These are phyloP conservation scores for Gynostemma pentaphyllum DNA, from an alignment of 306 rosid species.

Conservation along the genomic window DNA sequence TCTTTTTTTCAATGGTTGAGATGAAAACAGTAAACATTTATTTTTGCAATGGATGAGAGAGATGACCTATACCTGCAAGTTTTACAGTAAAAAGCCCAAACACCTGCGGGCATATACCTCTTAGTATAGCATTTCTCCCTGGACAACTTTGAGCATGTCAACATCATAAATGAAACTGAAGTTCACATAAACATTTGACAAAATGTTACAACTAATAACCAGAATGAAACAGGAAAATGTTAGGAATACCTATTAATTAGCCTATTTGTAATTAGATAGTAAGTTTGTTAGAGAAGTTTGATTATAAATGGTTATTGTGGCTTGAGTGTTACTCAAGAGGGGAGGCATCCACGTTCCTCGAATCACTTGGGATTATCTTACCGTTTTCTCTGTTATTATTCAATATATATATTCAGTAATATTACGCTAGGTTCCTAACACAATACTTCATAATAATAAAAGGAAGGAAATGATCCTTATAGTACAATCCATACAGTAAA, in stretches of 20 bases:
- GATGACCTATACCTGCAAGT: slow-evolving; percentile 63
- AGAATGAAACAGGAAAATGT: slow-evolving; percentile 4
- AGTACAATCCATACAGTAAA: background rate
- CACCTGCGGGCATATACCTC: slow-evolving; percentile 86
- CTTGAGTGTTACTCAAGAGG: too few species aligned
- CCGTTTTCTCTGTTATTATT: too few species aligned
- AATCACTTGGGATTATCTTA: too few species aligned
- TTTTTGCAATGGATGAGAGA: background rate
- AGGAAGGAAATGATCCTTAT: background rate
- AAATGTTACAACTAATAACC: background rate
- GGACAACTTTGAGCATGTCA: slow-evolving; percentile 23
- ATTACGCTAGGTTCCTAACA: too few species aligned
- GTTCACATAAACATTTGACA: slow-evolving; percentile 9
- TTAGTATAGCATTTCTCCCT: slow-evolving; percentile 95
- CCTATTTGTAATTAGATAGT: too few species aligned
- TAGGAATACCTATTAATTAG: too few species aligned
- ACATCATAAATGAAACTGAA: slow-evolving; percentile 18
- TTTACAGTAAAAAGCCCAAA: slow-evolving; percentile 91
- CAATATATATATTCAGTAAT: too few species aligned
- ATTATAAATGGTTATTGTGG: too few species aligned
- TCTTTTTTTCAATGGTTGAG: background rate
- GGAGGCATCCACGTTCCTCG: too few species aligned
- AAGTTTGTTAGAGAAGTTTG: too few species aligned
- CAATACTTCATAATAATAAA: background rate
- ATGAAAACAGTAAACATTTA: background rate